A percentile compares a stretch with the other conserved stretches of the same genome.
Conservation (phyloP, 345 rosid species). For the Pistacia atlantica region DNA sequence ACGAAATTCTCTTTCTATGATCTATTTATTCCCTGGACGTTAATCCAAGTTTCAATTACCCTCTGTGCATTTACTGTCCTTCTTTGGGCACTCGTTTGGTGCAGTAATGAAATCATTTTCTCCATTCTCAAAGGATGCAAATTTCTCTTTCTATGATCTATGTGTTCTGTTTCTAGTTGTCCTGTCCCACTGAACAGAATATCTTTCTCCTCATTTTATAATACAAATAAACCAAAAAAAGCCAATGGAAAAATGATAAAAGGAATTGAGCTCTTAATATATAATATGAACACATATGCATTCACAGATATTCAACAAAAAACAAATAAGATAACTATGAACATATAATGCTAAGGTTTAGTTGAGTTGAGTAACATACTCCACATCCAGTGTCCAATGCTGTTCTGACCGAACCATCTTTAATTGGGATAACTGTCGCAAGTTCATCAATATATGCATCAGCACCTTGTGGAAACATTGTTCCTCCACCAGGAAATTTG, state of each 20-base stretch:
- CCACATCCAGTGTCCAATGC: conserved; percentile 99
- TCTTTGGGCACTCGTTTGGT: too few species aligned
- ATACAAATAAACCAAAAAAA: neutral
- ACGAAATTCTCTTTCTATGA: too few species aligned
- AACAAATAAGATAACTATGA: neutral
- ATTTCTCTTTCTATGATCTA: too few species aligned
- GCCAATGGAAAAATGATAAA: neutral
- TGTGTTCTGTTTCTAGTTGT: too few species aligned
- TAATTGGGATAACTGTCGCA: conserved; percentile 84
- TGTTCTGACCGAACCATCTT: conserved; percentile 87
- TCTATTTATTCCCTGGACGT: too few species aligned
- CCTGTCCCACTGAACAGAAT: too few species aligned
- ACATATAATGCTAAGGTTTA: conserved; percentile 1
- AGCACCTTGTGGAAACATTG: conserved; percentile 99
- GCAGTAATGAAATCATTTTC: too few species aligned
- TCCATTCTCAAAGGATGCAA: too few species aligned
- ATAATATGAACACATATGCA: neutral
- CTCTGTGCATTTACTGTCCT: too few species aligned
- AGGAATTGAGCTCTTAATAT: neutral
- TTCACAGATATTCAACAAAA: conserved; percentile 3
- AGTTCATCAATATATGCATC: conserved; percentile 93
- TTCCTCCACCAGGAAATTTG: conserved; percentile 98
- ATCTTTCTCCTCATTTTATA: neutral
- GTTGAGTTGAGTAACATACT: conserved; percentile 39
- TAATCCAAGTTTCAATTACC: too few species aligned